Evolutionary conservation across 257 asterid genomes (phyloP), one percentile per base, ranked within the genome.

Genomic region (Cordia subcordata): DNA sequence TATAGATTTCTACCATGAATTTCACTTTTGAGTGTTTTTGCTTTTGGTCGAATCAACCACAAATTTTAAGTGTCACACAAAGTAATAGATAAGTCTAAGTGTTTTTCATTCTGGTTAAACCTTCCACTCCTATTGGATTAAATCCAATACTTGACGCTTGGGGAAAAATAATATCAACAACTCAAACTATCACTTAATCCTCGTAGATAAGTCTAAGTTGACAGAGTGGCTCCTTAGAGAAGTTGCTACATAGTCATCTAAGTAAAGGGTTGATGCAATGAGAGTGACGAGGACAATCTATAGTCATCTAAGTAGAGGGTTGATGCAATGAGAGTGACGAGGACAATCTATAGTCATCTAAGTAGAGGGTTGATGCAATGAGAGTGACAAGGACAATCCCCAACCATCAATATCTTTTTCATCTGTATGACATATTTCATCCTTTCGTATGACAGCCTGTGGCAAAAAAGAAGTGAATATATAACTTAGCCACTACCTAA

Each of bases 1-100:
- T 27, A 87, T 79, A 19, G 96, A 85, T n/a, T 85, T 81, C 62
- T 82, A 79, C n/a, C n/a, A n/a, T n/a, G n/a, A n/a, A n/a, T n/a
- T n/a, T n/a, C n/a, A n/a, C n/a, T n/a, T n/a, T n/a, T n/a, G n/a
- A n/a, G n/a, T n/a, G n/a, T n/a, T n/a, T n/a, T n/a, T n/a, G n/a
- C n/a, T n/a, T n/a, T n/a, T n/a, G n/a, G n/a, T n/a, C n/a, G n/a
- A n/a, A n/a, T n/a, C n/a, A n/a, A n/a, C n/a, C n/a, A n/a, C n/a
- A n/a, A n/a, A n/a, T n/a, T n/a, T n/a, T n/a, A n/a, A n/a, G n/a
- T n/a, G n/a, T n/a, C n/a, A n/a, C n/a, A n/a, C n/a, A n/a, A n/a
- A n/a, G n/a, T n/a, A n/a, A n/a, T n/a, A n/a, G n/a, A n/a, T n/a
- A n/a, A n/a, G n/a, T n/a, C n/a, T n/a, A n/a, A n/a, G n/a, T n/a